Conservation (phyloP, 2,329 filamentous ascomycete genomes). For the Neocucurbitaria cava region DNA sequence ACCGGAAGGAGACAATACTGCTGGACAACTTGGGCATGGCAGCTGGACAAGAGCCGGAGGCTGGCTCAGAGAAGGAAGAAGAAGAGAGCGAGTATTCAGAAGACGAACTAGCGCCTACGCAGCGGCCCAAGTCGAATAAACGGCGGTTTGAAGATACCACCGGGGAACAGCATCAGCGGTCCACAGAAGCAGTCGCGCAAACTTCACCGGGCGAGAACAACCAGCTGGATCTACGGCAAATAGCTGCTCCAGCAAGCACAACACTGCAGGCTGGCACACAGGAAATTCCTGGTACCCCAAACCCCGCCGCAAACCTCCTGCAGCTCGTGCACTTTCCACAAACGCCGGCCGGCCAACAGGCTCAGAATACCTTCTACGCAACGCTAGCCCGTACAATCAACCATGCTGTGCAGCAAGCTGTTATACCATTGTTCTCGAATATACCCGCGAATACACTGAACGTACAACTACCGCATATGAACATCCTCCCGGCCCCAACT, state of each 20-base stretch:
- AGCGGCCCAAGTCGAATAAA: slow-evolving; percentile 14
- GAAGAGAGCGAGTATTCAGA: slow-evolving; percentile 23
- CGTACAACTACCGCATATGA: slow-evolving; percentile 3
- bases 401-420: slow-evolving; percentile 33
- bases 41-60: slow-evolving; percentile 44
- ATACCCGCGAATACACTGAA: slow-evolving; percentile 18
- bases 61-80: slow-evolving; percentile 50
- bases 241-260: background rate
- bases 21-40: slow-evolving; percentile 31
- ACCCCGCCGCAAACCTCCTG: slow-evolving; percentile 26
- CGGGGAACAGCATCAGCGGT: background rate
- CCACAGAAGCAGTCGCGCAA: background rate
- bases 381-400: slow-evolving; percentile 31
- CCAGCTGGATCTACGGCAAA: background rate
- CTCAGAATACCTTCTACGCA: slow-evolving; percentile 33
- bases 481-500: slow-evolving; percentile 4
- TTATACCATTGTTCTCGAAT: slow-evolving; percentile 27
- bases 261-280: slow-evolving; percentile 3
- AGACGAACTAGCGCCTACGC: slow-evolving; percentile 41
- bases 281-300: slow-evolving; percentile 20
- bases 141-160: background rate
- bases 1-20: slow-evolving; percentile 30
- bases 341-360: slow-evolving; percentile 38
- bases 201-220: background rate
- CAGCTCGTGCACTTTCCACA: slow-evolving; percentile 37